These are phyloP conservation scores for Populus deltoides DNA, from an alignment of 345 rosid genomes.

Conservation along the genomic window DNA sequence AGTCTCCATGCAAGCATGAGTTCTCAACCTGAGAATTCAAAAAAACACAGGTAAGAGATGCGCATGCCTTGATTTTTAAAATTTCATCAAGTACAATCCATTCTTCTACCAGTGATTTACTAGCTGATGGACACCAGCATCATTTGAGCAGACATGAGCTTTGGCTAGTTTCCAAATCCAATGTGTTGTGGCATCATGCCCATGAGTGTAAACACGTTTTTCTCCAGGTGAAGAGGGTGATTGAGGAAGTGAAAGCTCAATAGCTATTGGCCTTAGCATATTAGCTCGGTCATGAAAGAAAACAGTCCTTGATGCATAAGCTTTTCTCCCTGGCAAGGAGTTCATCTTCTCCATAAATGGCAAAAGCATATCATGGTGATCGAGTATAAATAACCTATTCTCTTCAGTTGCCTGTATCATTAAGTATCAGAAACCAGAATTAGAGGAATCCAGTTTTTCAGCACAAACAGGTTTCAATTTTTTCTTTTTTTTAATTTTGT, in stretches of 20 bases:
- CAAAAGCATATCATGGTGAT: slow-evolving; percentile 83
- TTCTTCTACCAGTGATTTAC: slow-evolving; percentile 80
- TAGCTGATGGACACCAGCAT: slow-evolving; percentile 90
- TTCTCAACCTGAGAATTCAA: slow-evolving; percentile 60
- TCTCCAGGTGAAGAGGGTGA: slow-evolving; percentile 42
- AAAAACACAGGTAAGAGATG: background rate
- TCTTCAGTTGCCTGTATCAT: slow-evolving; percentile 73
- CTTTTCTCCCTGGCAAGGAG: slow-evolving; percentile 63
- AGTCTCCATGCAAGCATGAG: slow-evolving; percentile 92
- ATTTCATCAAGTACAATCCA: background rate
- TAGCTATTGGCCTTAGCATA: slow-evolving; percentile 61
- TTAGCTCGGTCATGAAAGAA: slow-evolving; percentile 51
- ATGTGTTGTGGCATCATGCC: slow-evolving; percentile 79
- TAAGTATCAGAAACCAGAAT: slow-evolving; percentile 8
- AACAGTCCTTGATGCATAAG: slow-evolving; percentile 79
- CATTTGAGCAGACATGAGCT: slow-evolving; percentile 86
- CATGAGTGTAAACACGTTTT: slow-evolving; percentile 61
- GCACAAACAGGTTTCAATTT: background rate
- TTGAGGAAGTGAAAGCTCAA: slow-evolving; percentile 87
- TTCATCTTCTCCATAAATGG: slow-evolving; percentile 76
- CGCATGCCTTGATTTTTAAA: background rate
- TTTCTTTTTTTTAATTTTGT: background rate
- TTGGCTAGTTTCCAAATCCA: slow-evolving; percentile 97
- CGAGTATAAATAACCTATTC: slow-evolving; percentile 72
- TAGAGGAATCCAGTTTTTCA: background rate